Conservation (phyloP, 345 rosid genomes). For the Moringa oleifera region DNA sequence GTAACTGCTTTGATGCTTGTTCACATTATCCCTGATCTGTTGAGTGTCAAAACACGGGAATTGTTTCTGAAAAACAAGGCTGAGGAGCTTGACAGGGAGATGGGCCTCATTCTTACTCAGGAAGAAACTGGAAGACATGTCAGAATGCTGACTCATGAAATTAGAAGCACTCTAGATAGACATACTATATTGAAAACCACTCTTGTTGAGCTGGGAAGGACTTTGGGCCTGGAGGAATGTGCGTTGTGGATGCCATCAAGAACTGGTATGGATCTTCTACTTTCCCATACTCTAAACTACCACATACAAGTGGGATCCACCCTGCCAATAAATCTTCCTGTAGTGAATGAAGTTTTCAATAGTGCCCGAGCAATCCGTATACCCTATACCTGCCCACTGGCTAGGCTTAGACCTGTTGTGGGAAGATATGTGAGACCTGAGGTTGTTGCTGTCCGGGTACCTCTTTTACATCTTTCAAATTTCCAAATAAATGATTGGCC, state of each 20-base stretch:
- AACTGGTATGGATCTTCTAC: slow-evolving; percentile 52
- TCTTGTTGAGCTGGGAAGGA: slow-evolving; percentile 85
- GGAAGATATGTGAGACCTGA: slow-evolving; percentile 65
- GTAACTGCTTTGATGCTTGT: slow-evolving; percentile 86
- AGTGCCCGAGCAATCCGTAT: slow-evolving; percentile 62
- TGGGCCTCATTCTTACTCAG: slow-evolving; percentile 84
- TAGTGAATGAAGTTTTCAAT: slow-evolving; percentile 58
- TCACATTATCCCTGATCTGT: slow-evolving; percentile 84
- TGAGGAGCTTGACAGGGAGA: slow-evolving; percentile 85
- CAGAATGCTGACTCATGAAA: slow-evolving; percentile 94
- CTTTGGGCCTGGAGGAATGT: slow-evolving; percentile 80
- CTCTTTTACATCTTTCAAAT: slow-evolving; percentile 73
- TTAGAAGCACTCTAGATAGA: slow-evolving; percentile 85
- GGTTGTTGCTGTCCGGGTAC: slow-evolving; percentile 93
- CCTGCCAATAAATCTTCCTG: slow-evolving; percentile 53
- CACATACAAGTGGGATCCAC: slow-evolving; percentile 57
- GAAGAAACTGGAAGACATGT: slow-evolving; percentile 95
- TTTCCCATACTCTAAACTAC: slow-evolving; percentile 68
- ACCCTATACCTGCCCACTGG: slow-evolving; percentile 69
- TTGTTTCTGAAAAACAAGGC: slow-evolving; percentile 71
- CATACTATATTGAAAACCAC: slow-evolving; percentile 81
- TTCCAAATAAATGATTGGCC: slow-evolving; percentile 88
- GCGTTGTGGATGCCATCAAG: slow-evolving; percentile 95
- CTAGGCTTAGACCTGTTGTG: slow-evolving; percentile 60
- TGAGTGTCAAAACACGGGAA: slow-evolving; percentile 81